Conservation (phyloP, 208 protist genomes). For the Leishmania tarentolae region DNA sequence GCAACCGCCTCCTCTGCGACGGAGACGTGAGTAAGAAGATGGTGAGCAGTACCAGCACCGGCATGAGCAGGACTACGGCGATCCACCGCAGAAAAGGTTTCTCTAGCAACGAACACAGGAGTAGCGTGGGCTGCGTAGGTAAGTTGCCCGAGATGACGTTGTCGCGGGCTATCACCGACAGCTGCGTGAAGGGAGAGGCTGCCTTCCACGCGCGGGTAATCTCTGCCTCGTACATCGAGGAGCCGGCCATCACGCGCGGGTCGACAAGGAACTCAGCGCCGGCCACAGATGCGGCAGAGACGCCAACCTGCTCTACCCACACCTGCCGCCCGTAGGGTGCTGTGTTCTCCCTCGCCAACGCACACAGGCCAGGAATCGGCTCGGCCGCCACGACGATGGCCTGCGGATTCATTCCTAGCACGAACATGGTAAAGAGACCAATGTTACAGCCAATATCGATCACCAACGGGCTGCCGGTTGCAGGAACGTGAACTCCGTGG, state of each 20-base stretch:
- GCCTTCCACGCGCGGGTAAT: constrained; percentile 26
- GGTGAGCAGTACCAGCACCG: constrained; percentile 21
- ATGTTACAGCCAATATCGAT: constrained; percentile 53
- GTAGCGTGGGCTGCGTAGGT: constrained; percentile 13
- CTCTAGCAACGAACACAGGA: constrained; percentile 25
- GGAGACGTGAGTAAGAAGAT: constrained; percentile 22
- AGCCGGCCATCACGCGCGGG: constrained; percentile 17
- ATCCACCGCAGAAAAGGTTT: constrained; percentile 19
- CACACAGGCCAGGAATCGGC: constrained; percentile 28
- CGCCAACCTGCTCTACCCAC: constrained; percentile 27
- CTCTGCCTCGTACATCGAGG: constrained; percentile 16
- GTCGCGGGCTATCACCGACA: constrained; percentile 26
- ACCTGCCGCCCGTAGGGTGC: constrained; percentile 12
- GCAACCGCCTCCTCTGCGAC: constrained; percentile 12
- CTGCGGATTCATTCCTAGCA: constrained; percentile 13
- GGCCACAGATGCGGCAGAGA: background rate
- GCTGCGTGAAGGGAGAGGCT: constrained; percentile 11
- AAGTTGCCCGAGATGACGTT: constrained; percentile 24
- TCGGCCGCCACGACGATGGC: constrained; percentile 42
- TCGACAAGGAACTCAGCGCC: constrained; percentile 25
- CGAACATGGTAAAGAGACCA: constrained; percentile 43
- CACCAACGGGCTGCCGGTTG: constrained; percentile 26
- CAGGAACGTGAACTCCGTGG: constrained; percentile 28
- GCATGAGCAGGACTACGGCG: constrained; percentile 7
- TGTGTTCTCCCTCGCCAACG: constrained; percentile 31